Evolutionary conservation across 2,329 filamentous ascomycete genomes (phyloP).

Genomic region (Penicillium sp.): DNA sequence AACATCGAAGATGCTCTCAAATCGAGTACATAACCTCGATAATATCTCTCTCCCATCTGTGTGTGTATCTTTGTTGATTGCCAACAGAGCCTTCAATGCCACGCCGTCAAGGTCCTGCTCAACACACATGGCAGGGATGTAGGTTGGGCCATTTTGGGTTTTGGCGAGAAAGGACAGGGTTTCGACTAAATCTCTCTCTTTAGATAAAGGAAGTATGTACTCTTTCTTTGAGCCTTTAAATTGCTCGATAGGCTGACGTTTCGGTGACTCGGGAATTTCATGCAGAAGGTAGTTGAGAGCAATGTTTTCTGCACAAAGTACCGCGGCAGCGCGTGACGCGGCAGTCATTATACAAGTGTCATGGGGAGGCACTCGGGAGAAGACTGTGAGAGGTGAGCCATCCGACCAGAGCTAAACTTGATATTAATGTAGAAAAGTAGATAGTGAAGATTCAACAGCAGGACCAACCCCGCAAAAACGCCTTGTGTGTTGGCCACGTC

Average conservation of each 20-base stretch:
- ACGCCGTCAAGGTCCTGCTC: conserved; percentile 15
- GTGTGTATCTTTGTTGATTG: conserved; percentile 25
- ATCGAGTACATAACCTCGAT: neutral
- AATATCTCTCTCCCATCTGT: conserved; percentile 14
- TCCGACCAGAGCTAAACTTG: no score
- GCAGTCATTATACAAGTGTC: neutral
- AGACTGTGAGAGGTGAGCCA: no score
- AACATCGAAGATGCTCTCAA: conserved; percentile 8
- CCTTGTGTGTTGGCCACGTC: no score
- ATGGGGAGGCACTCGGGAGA: neutral
- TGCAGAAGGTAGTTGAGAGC: conserved; percentile 1
- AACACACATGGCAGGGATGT: conserved; percentile 34
- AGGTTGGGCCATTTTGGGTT: conserved; percentile 22
- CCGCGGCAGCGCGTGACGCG: neutral
- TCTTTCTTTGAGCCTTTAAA: neutral
- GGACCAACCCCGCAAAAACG: no score
- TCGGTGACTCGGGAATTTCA: conserved; percentile 2
- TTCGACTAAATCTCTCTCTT: conserved; percentile 26
- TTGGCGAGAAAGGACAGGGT: conserved; percentile 33
- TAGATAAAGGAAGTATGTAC: conserved; percentile 26
- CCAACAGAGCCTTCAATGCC: conserved; percentile 25
- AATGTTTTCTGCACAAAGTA: conserved; percentile 3
- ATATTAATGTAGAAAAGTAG: no score
- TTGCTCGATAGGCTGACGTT: neutral
- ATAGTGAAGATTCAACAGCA: no score